These are phyloP conservation scores for Jatropha curcas DNA, from an alignment of 345 rosid genomes.

Conservation along the genomic window DNA sequence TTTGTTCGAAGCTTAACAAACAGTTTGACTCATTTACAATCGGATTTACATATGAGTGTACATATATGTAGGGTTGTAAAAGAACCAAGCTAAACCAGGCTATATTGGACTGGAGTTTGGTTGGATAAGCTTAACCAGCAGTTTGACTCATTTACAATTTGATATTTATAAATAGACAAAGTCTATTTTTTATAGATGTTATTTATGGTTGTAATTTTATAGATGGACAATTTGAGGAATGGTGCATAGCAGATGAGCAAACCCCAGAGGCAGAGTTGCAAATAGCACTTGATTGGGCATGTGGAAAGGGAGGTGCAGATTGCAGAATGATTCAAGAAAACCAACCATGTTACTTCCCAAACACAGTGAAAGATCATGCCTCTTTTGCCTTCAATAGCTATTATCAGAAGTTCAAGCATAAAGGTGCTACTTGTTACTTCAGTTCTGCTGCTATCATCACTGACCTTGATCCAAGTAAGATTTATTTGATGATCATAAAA, in stretches of 20 bases:
- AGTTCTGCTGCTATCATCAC: conserved; percentile 57
- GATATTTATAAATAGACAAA: too few relatives aligned
- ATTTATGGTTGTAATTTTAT: neutral
- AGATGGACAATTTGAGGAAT: conserved; percentile 51
- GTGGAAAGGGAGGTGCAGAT: conserved; percentile 62
- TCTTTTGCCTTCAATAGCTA: conserved; percentile 61
- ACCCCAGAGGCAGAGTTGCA: conserved; percentile 53
- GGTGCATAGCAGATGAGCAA: conserved; percentile 77
- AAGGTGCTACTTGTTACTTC: conserved; percentile 64
- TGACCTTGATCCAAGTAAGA: conserved; percentile 61
- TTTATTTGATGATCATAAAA: neutral
- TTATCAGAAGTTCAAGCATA: conserved; percentile 61
- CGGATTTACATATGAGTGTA: too few relatives aligned
- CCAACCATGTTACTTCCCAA: conserved; percentile 50
- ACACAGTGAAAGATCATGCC: conserved; percentile 51
- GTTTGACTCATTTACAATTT: too few relatives aligned
- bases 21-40: too few relatives aligned
- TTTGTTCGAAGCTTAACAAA: too few relatives aligned
- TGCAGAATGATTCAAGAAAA: conserved; percentile 42
- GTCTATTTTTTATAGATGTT: too few relatives aligned
- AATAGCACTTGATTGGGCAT: conserved; percentile 61
- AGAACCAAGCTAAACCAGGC: too few relatives aligned
- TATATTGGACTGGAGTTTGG: too few relatives aligned
- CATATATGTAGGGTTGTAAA: too few relatives aligned
- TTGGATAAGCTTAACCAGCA: too few relatives aligned